Base-by-base conservation (phyloP, 2,329 filamentous ascomycete genomes). In the Clonostachys chloroleuca region DNA sequence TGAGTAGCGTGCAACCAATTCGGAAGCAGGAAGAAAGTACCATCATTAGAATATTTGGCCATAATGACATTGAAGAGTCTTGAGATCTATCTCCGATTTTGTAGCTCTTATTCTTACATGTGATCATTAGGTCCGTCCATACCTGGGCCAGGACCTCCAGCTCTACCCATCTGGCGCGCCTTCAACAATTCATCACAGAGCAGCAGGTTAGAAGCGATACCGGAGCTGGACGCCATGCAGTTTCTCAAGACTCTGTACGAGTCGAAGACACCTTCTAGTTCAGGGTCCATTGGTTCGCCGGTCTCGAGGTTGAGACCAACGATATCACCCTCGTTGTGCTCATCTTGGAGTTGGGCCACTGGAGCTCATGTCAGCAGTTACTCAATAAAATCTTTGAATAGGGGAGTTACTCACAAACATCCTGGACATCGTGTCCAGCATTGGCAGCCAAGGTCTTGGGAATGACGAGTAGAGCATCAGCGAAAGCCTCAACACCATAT, bases 401-500 rank as follows among this genome's bases (percentile, higher is more conserved):
- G 33, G 18, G 9, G 43, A 14, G 40, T 12, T 30, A 40, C 88
- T 79, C 78, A 92, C 89, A 75, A 55, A 91, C 86, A 72, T 99
- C 94, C 71, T 99, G 94, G 52, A 99, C 89, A 62, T 99, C 94
- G 59, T 96, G 92, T 50, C 94, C 94, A 45, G 90, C 90, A 64
- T 99, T 99, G 55, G 92, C 91, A 42, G 94, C 94, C 53, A 99
- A 78, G 3, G 92, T 97, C 81, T 99, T 99, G 60, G 94, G 94
- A 61, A 99, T 97, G 59, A 99, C 79, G 52, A 99, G 78, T 42
- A 99, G 79, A 46, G 94, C 92, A 69, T 99, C 92, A 8, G 94
- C 89, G 66, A 99, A 99, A 8, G 94, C 94, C 56, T 86, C 83
- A 8, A 99, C 92, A 65, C 94, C 94, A 79, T 84, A 96, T 74